These are phyloP conservation scores for Fusarium torulosum DNA, from an alignment of 2,329 filamentous ascomycete genomes.

Conservation along the genomic window DNA sequence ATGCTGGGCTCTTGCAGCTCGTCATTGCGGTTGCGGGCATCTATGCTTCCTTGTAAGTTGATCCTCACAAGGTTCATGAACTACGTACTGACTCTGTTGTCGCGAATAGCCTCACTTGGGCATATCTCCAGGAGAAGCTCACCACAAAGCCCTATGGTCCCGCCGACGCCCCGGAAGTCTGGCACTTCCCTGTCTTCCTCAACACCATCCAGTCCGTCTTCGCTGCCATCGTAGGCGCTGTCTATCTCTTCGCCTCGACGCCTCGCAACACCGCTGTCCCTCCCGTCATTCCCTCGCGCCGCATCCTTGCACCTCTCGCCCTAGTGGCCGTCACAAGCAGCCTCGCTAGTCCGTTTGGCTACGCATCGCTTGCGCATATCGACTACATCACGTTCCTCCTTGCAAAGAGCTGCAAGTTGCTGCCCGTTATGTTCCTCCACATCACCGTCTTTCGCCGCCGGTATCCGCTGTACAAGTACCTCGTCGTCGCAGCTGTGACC, in stretches of 20 bases:
- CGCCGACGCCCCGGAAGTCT: conserved; percentile 75
- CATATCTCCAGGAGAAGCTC: conserved; percentile 94
- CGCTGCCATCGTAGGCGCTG: conserved; percentile 82
- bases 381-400: conserved; percentile 99
- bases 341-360: conserved; percentile 94
- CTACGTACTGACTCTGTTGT: conserved; percentile 8
- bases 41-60: conserved; percentile 90
- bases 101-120: conserved; percentile 84
- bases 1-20: conserved; percentile 79
- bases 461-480: conserved; percentile 97
- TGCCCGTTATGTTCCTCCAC: conserved; percentile 98
- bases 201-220: conserved; percentile 96
- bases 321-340: conserved; percentile 90
- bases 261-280: conserved; percentile 58
- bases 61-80: not conserved
- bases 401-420: conserved; percentile 96
- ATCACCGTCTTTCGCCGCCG: conserved; percentile 88
- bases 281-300: conserved; percentile 80
- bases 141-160: conserved; percentile 90
- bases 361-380: conserved; percentile 90
- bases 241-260: conserved; percentile 81
- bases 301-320: conserved; percentile 81
- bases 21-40: conserved; percentile 93
- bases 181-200: conserved; percentile 93
- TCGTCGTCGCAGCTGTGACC: conserved; percentile 91